These are phyloP conservation scores for Avena atlantica DNA, from an alignment of 176 grass and related monocot genomes.

Conservation along the genomic window DNA sequence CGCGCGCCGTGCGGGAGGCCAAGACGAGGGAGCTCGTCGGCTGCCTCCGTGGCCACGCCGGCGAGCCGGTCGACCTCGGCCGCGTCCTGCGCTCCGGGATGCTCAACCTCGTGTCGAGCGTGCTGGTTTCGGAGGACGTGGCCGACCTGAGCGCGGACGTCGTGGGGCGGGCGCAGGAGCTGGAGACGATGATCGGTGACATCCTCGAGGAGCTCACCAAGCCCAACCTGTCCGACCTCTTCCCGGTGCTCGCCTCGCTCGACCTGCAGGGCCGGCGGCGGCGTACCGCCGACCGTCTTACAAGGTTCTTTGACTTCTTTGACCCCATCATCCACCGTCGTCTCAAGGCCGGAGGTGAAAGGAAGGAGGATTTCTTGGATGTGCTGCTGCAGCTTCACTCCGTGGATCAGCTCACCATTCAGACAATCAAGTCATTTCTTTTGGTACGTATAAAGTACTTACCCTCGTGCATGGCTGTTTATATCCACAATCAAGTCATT, in stretches of 20 bases:
- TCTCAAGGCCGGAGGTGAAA: not conserved
- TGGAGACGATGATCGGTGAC: too few relatives aligned
- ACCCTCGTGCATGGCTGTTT: too few relatives aligned
- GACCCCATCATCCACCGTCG: constrained; percentile 41
- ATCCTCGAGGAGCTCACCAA: too few relatives aligned
- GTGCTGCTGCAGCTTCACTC: constrained; percentile 55
- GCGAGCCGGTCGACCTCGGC: constrained; percentile 32
- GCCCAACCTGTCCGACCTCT: too few relatives aligned
- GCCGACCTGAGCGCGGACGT: too few relatives aligned
- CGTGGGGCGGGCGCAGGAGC: too few relatives aligned
- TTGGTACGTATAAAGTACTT: constrained; percentile 25
- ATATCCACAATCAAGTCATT: too few relatives aligned
- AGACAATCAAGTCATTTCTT: constrained; percentile 50
- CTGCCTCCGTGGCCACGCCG: constrained; percentile 16
- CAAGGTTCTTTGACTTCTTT: constrained; percentile 37
- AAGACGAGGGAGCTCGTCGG: constrained; percentile 47
- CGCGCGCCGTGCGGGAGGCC: constrained; percentile 24
- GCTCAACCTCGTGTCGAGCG: too few relatives aligned
- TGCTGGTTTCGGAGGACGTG: too few relatives aligned
- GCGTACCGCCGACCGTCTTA: too few relatives aligned
- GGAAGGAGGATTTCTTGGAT: constrained; percentile 49
- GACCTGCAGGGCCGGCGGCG: too few relatives aligned
- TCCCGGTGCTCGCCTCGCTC: too few relatives aligned
- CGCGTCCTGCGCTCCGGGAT: constrained; percentile 40
- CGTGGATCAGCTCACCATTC: constrained; percentile 34